Evolutionary conservation across 1,284 basidiomycete genomes (phyloP).

Genomic region (Schizophyllum commune): DNA sequence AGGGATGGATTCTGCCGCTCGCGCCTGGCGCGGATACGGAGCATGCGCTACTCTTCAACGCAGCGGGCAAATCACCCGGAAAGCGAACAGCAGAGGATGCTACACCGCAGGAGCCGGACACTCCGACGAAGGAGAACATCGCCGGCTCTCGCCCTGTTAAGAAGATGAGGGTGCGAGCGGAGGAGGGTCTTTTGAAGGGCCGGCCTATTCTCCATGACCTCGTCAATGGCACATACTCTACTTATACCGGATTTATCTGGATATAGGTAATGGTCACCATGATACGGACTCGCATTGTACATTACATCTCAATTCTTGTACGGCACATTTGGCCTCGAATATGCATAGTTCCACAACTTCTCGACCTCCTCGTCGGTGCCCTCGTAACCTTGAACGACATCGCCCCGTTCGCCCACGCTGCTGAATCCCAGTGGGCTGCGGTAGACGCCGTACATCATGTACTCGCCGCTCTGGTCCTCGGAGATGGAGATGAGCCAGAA

Average conservation of each 20-base stretch:
- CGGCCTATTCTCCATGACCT: slow-evolving; percentile 53
- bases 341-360: background rate
- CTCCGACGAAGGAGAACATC: slow-evolving; percentile 11
- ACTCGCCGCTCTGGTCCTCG: too few relatives aligned
- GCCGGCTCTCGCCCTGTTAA: slow-evolving; percentile 20
- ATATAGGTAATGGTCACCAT: too few relatives aligned
- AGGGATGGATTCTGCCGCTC: slow-evolving; percentile 63
- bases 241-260: too few relatives aligned
- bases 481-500: too few relatives aligned
- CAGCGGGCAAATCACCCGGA: background rate
- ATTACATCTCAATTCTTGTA: background rate
- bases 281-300: too few relatives aligned
- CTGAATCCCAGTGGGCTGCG: too few relatives aligned
- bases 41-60: slow-evolving; percentile 28
- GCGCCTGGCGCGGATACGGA: slow-evolving; percentile 42
- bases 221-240: slow-evolving; percentile 31
- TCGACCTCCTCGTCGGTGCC: background rate
- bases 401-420: too few relatives aligned
- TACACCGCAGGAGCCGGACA: background rate
- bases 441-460: too few relatives aligned
- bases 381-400: too few relatives aligned
- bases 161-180: slow-evolving; percentile 24
- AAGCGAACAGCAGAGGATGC: slow-evolving; percentile 11
- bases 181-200: slow-evolving; percentile 41
- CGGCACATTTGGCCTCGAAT: background rate